Evolutionary conservation across 148 eudicot species (phyloP).

Genomic region (Rhododendron kiyosumense): DNA sequence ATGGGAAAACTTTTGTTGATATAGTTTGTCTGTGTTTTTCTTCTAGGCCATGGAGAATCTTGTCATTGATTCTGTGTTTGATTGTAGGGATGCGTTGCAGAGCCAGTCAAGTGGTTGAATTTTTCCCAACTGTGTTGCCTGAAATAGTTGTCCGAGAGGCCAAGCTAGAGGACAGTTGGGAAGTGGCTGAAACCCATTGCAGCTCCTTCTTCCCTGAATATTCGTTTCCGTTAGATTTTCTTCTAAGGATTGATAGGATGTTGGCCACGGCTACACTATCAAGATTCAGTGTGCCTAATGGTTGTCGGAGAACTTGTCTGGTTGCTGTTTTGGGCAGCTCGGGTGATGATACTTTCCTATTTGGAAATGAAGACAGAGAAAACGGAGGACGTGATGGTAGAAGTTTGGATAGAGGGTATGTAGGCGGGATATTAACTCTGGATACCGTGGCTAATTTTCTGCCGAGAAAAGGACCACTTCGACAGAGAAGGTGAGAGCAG

Average conservation of each 20-base stretch:
- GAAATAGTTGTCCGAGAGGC: conserved; percentile 89
- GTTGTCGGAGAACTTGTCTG: conserved; percentile 83
- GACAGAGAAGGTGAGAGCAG: conserved; percentile 69
- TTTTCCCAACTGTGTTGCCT: conserved; percentile 72
- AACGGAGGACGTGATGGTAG: conserved; percentile 64
- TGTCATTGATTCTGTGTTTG: background rate
- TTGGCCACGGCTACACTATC: conserved; percentile 49
- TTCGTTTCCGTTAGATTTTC: conserved; percentile 78
- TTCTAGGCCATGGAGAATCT: background rate
- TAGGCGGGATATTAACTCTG: conserved; percentile 85
- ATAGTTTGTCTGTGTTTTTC: background rate
- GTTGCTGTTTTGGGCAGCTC: conserved; percentile 77
- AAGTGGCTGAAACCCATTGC: conserved; percentile 97
- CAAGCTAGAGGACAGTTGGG: conserved; percentile 90
- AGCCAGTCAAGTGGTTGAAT: conserved; percentile 81
- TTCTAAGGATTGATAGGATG: conserved; percentile 77
- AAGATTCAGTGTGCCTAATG: conserved; percentile 67
- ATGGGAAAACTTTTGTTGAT: background rate
- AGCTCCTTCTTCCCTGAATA: conserved; percentile 96
- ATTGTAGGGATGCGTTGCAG: conserved; percentile 49
- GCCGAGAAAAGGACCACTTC: conserved; percentile 91
- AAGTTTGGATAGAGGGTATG: conserved; percentile 57
- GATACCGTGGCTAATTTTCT: conserved; percentile 95
- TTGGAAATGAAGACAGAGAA: conserved; percentile 62
- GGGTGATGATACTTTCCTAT: conserved; percentile 35